These are phyloP conservation scores for Paraphaeosphaeria sporulosa DNA, from an alignment of 2,329 filamentous ascomycete genomes.

Conservation along the genomic window DNA sequence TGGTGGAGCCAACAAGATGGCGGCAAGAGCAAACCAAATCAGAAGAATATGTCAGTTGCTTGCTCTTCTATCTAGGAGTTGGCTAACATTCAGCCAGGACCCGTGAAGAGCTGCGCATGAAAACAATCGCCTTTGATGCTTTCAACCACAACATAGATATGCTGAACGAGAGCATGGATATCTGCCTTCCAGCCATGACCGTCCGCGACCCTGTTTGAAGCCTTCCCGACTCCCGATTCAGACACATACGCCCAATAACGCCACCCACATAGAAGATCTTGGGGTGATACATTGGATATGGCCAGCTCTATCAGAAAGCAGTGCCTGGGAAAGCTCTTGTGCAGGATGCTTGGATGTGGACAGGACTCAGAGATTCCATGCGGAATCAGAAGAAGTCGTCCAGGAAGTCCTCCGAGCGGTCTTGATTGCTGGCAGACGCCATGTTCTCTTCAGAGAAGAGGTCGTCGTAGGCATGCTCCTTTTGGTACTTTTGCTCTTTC, in stretches of 20 bases:
- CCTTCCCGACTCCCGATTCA: background rate
- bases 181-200: slow-evolving; percentile 59
- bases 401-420: slow-evolving; percentile 77
- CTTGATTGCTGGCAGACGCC: slow-evolving; percentile 81
- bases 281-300: background rate
- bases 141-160: slow-evolving; percentile 75
- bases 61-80: slow-evolving; percentile 4
- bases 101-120: slow-evolving; percentile 39
- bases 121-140: slow-evolving; percentile 60
- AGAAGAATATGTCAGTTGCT: slow-evolving; percentile 28
- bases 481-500: slow-evolving; percentile 89
- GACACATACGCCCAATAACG: slow-evolving; percentile 9
- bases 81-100: slow-evolving; percentile 25
- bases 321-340: background rate
- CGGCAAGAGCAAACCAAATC: slow-evolving; percentile 37
- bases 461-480: slow-evolving; percentile 98
- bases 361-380: too few relatives aligned
- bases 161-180: slow-evolving; percentile 76
- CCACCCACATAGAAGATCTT: slow-evolving; percentile 9
- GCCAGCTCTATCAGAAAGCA: background rate
- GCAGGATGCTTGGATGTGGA: background rate
- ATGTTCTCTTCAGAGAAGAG: slow-evolving; percentile 85
- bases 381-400: slow-evolving; percentile 74
- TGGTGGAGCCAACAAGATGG: slow-evolving; percentile 55
- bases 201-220: slow-evolving; percentile 36